A percentile compares a stretch with the other conserved stretches of the same genome.
These are phyloP conservation scores for Canavalia ensiformis DNA, from an alignment of 306 rosid genomes.

Conservation along the genomic window DNA sequence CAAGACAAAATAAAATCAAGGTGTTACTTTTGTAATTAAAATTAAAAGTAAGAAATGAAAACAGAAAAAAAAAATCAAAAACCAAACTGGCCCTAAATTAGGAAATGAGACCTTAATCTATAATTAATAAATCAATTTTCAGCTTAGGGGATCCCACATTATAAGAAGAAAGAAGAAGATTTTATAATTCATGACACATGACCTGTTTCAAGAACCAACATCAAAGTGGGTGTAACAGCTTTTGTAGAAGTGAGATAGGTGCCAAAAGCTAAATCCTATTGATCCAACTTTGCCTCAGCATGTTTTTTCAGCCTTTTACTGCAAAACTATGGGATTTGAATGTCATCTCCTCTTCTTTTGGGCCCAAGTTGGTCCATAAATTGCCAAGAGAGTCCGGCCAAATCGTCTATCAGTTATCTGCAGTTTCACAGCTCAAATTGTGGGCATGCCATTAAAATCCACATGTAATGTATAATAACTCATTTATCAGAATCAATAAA, in stretches of 20 bases:
- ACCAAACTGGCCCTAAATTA: no score
- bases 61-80: no score
- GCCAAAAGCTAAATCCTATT: slow-evolving; percentile 15
- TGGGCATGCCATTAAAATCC: slow-evolving; percentile 17
- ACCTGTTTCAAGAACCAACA: slow-evolving; percentile 35
- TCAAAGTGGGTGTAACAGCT: slow-evolving; percentile 9
- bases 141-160: neutral
- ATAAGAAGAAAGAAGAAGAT: slow-evolving; percentile 8
- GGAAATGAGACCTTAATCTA: neutral
- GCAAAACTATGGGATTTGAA: slow-evolving; percentile 40
- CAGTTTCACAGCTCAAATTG: slow-evolving; percentile 46
- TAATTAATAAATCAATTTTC: neutral
- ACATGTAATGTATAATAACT: neutral
- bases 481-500: no score
- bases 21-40: no score
- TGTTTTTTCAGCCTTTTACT: slow-evolving; percentile 47
- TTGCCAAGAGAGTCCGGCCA: slow-evolving; percentile 87
- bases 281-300: slow-evolving; percentile 37
- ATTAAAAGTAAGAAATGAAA: no score
- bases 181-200: neutral
- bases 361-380: slow-evolving; percentile 96
- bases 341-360: slow-evolving; percentile 73
- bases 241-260: slow-evolving; percentile 31
- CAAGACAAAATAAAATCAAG: no score
- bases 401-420: slow-evolving; percentile 91